Evolutionary conservation across 192 early-diverging fungal genomes (phyloP), one percentile per base, ranked within the genome.

Genomic region (Allomyces arbusculus): DNA sequence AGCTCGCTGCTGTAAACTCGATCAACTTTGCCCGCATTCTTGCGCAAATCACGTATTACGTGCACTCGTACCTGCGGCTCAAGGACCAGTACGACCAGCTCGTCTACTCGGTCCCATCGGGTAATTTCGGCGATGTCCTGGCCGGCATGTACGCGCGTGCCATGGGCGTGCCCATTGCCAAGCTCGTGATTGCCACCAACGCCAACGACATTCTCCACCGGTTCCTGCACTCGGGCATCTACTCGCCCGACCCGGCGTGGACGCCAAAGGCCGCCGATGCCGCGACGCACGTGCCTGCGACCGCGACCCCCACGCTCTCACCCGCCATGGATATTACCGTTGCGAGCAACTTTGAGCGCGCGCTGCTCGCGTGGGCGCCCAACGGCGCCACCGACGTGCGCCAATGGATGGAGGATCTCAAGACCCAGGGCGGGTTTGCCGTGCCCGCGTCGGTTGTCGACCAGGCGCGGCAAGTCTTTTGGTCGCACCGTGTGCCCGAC

Each of bases 11-110:
- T 14, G 82, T 98, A 73, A 98, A 98, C 77, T 98, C 95, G 12
- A 98, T 98, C 82, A 98, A 98, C 81, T 97, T 94, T 94, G 93
- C 94, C 14, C 84, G 94, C 45, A 98, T 98, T 65, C 76, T 98
- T 58, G 91, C 90, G 12, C 95, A 98, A 76, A 98, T 87, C 61
- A 80, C 86, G 25, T 98, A 98, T 76, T 98, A 98, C 77, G 93
- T 94, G 77, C 81, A 91, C 72, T 84, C 94, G 19, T 98, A 91
- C 77, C 91, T 95, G 72, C 64, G 66, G 12, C 68, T 84, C 33
- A 68, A 78, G 50, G 44, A 24, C 19, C 62, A 10, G 16, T 4
- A 67, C 23, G 40, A 28, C 16, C 19, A 61, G 45, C 71, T 75
- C 1, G 74, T 73, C 61, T 96, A 86, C 78, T 85, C 84, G 45